Percentiles rank a stretch among this genome's conserved stretches.
These are phyloP conservation scores for Fomitopsis pulvina DNA, from an alignment of 768 basidiomycete genomes.

Conservation along the genomic window DNA sequence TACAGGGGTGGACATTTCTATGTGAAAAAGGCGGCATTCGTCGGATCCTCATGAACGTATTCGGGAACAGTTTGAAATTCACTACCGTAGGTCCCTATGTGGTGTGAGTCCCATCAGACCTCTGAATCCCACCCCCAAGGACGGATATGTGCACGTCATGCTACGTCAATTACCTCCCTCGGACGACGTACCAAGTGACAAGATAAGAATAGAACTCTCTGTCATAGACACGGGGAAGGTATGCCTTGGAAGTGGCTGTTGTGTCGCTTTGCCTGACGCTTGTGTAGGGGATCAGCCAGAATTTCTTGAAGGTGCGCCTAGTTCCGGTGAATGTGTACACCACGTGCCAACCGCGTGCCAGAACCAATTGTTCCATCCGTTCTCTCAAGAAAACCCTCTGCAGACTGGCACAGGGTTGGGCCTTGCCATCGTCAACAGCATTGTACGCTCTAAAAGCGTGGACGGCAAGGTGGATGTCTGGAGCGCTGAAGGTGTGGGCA, in stretches of 20 bases:
- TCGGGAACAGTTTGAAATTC: constrained; percentile 92
- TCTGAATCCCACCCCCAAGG: constrained; percentile 33
- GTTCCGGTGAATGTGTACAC: background rate
- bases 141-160: constrained; percentile 83
- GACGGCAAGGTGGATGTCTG: constrained; percentile 90
- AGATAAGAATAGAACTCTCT: constrained; percentile 72
- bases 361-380: constrained; percentile 96
- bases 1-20: constrained; percentile 76
- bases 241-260: constrained; percentile 6
- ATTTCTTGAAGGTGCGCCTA: constrained; percentile 73
- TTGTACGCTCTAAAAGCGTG: constrained; percentile 79
- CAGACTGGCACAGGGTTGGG: constrained; percentile 93
- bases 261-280: background rate
- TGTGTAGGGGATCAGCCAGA: constrained; percentile 80
- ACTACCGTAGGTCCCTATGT: constrained; percentile 54
- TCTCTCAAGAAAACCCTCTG: constrained; percentile 93
- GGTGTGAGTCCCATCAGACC: background rate
- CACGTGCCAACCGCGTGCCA: constrained; percentile 17
- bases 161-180: constrained; percentile 65
- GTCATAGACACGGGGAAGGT: constrained; percentile 91
- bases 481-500: constrained; percentile 86
- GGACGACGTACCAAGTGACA: constrained; percentile 46
- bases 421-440: constrained; percentile 91
- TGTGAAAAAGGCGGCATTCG: constrained; percentile 93
- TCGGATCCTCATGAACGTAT: constrained; percentile 89